phyloP scores from a whole-genome alignment of 768 basidiomycete genomes.

The Pilatotrama ljubarskyi region DNA sequence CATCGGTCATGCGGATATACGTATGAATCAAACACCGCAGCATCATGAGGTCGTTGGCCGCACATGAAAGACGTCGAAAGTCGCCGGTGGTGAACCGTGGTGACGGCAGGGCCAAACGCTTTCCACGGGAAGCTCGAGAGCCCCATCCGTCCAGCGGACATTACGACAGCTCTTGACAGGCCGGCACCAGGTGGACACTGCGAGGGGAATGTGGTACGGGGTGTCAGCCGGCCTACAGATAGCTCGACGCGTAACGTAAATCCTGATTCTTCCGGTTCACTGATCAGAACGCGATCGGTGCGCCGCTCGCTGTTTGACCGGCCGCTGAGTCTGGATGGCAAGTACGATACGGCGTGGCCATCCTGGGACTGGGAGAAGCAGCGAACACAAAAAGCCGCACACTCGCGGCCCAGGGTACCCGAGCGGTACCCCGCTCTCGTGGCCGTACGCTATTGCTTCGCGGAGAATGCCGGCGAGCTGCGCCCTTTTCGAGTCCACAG shows the following conservation, averaged over 20 bases:
- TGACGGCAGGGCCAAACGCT: neutral
- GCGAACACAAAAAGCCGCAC: constrained; percentile 8
- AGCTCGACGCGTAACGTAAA: constrained; percentile 16
- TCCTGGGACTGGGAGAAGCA: neutral
- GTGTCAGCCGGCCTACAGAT: constrained; percentile 15
- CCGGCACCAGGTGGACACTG: constrained; percentile 2
- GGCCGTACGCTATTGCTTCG: constrained; percentile 1
- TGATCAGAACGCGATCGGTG: constrained; percentile 16
- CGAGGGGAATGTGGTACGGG: constrained; percentile 4
- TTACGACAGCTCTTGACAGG: constrained; percentile 14
- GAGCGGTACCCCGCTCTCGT: constrained; percentile 1
- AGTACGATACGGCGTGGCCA: constrained; percentile 1
- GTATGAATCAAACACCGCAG: neutral
- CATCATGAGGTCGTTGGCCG: neutral
- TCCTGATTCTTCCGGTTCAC: constrained; percentile 7
- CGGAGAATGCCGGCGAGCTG: constrained; percentile 1
- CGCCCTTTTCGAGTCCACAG: neutral
- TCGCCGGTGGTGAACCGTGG: constrained; percentile 7
- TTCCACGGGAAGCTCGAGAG: constrained; percentile 15
- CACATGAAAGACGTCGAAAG: constrained; percentile 7
- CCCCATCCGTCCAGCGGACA: constrained; percentile 4
- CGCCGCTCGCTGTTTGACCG: constrained; percentile 9
- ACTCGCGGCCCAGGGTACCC: constrained; percentile 5
- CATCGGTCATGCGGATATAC: constrained; percentile 6
- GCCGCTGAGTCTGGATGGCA: constrained; percentile 2